Base-by-base conservation (phyloP, 495 filamentous ascomycete species). In the Daldinia bambusicola region DNA sequence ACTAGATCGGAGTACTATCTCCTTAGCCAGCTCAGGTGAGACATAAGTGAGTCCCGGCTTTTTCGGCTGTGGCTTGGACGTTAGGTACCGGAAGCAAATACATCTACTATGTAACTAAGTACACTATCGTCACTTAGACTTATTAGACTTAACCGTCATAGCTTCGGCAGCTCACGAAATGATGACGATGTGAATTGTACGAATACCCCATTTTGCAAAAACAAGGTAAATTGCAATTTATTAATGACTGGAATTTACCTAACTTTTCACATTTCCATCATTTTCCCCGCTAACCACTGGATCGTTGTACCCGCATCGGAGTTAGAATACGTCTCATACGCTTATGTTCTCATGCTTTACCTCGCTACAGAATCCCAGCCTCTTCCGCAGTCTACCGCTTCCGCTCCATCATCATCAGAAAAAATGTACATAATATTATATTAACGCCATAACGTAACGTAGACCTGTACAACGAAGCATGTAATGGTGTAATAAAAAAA, bases 401-500 rank as follows among this genome's bases (percentile, higher is more conserved):
- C 18, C 43, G 8, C 18, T 48, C 37, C 61, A 57, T 58, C 43
- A 13, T 37, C 48, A 50, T 53, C 36, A 13, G 30, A 63, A 63
- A 65, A 66, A 66, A 57, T 64, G 40, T 66, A 67, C 61, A 69
- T 55, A 56, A 56, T 68, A 65, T 69, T 69, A 65, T 66, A 69
- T 66, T 73, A 69, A 61, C 55, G 61, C 50, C 61, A n/a, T 53
- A 30, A 53, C 22, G 51, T 30, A 53, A 31, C 51, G 58, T 66
- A 45, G 48, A 57, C 61, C 58, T 68, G 61, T 68, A 69, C 57
- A 66, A 65, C 31, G 55, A 32, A 61, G 65, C 61, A 65, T 41
- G 55, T 61, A 59, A 53, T 58, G 59, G 65, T 59, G 26, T 26
- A 3, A 1, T 1, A 26, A 26, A 1, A 26, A 26, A 26, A 26